A percentile compares a stretch with the other conserved stretches of the same genome.
Evolutionary conservation across 2,329 filamentous ascomycete species (phyloP).

Genomic region (Phoma herbarum): DNA sequence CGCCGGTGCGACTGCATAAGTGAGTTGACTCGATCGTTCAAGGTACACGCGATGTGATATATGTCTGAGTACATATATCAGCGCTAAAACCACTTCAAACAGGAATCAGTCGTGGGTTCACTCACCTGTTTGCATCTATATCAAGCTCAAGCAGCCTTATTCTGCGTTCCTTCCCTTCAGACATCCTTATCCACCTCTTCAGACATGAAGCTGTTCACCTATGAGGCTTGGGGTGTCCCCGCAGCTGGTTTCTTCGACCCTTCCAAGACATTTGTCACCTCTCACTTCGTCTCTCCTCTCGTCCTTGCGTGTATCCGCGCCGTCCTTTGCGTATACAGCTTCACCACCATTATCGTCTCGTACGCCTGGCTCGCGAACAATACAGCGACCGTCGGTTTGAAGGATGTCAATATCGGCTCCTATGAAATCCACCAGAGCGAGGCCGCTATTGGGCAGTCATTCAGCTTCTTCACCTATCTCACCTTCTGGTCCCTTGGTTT

Average conservation of each 20-base stretch:
- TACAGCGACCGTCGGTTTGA: slow-evolving; percentile 30
- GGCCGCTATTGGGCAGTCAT: slow-evolving; percentile 65
- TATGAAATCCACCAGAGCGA: slow-evolving; percentile 69
- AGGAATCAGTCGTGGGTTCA: neutral
- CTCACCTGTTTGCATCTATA: neutral
- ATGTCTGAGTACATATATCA: slow-evolving; percentile 15
- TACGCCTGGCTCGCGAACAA: slow-evolving; percentile 63
- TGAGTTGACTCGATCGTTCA: neutral
- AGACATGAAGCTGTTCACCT: slow-evolving; percentile 30
- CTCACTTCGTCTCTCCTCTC: slow-evolving; percentile 75
- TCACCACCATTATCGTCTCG: slow-evolving; percentile 72
- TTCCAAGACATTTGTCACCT: slow-evolving; percentile 74
- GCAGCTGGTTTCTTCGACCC: slow-evolving; percentile 50
- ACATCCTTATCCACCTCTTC: neutral
- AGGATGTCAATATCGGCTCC: slow-evolving; percentile 38
- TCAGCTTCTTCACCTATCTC: slow-evolving; percentile 82
- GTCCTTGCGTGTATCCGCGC: slow-evolving; percentile 66
- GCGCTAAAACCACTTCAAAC: neutral
- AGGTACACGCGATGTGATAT: neutral
- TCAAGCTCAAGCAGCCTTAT: neutral
- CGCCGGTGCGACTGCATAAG: neutral
- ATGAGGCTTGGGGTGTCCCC: slow-evolving; percentile 33
- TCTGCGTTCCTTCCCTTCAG: neutral
- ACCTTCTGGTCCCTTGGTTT: slow-evolving; percentile 83
- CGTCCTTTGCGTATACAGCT: slow-evolving; percentile 66